A percentile compares a stretch with the other conserved stretches of the same genome.
phyloP scores from a whole-genome alignment of 176 grass and related monocot genomes.

The Ensete ventricosum region DNA sequence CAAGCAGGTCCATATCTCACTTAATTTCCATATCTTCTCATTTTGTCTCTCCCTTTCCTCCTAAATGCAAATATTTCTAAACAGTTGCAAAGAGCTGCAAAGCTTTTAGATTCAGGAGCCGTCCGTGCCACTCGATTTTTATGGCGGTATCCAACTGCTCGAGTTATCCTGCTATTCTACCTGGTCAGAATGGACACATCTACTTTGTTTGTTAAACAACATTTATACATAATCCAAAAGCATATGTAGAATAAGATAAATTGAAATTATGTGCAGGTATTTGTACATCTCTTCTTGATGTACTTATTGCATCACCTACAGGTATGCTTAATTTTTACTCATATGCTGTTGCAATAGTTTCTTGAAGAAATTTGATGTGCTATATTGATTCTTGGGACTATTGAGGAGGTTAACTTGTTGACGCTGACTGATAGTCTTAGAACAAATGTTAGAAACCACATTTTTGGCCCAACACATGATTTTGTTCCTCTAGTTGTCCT shows the following conservation, averaged over 20 bases:
- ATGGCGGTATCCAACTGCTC: conserved; percentile 88
- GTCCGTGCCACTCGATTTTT: conserved; percentile 95
- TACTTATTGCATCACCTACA: conserved; percentile 85
- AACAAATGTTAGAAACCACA: neutral
- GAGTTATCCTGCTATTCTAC: conserved; percentile 87
- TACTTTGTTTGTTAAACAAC: neutral
- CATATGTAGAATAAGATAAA: neutral
- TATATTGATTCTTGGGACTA: neutral
- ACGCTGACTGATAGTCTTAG: neutral
- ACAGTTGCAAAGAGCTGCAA: conserved; percentile 94
- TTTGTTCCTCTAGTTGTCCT: too few species aligned
- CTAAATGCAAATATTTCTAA: conserved; percentile 22
- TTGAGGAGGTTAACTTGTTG: neutral
- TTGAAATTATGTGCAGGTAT: conserved; percentile 46
- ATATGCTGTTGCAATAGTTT: neutral
- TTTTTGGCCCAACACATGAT: too few species aligned
- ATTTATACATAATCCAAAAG: neutral
- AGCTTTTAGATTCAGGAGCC: conserved; percentile 88
- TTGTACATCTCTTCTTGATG: conserved; percentile 99
- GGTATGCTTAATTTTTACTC: conserved; percentile 29
- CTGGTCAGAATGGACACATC: conserved; percentile 46
- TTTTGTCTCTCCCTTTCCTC: neutral
- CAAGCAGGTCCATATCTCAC: conserved; percentile 44
- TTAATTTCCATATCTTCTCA: neutral
- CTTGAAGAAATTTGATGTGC: conserved; percentile 4